Evolutionary conservation across 805 yeast genomes (phyloP).

Genomic region (Limtongia smithiae): DNA sequence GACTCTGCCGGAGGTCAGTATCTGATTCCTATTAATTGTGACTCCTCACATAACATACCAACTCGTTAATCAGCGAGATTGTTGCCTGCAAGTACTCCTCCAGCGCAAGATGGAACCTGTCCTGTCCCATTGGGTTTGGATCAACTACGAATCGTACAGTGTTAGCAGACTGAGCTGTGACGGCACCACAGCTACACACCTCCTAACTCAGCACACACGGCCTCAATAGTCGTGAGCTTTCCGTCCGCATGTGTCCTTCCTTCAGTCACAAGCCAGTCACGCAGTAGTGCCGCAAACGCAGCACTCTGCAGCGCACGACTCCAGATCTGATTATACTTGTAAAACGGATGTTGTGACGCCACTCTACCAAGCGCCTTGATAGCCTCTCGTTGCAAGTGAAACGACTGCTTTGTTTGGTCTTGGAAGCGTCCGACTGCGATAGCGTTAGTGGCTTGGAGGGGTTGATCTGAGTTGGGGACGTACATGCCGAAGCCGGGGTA

Average conservation of each 20-base stretch:
- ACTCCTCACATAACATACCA: conserved; percentile 8
- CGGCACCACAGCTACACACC: conserved; percentile 6
- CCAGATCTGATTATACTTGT: conserved; percentile 22
- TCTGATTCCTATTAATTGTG: not conserved
- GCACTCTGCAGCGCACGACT: conserved; percentile 16
- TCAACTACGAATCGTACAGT: conserved; percentile 1
- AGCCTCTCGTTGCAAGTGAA: conserved; percentile 1
- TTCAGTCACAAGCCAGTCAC: conserved; percentile 13
- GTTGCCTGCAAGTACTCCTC: conserved; percentile 36
- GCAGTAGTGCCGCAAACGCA: conserved; percentile 10
- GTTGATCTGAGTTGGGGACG: not conserved
- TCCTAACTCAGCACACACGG: conserved; percentile 7
- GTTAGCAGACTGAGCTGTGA: too few species aligned
- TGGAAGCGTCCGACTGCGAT: not conserved
- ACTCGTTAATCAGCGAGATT: conserved; percentile 31
- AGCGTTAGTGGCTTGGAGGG: not conserved
- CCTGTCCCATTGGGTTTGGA: conserved; percentile 1
- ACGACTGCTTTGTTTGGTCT: not conserved
- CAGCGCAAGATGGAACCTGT: conserved; percentile 24
- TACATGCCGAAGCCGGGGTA: not conserved
- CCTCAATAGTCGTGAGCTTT: conserved; percentile 1
- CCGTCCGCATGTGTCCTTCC: not conserved
- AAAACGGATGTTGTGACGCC: conserved; percentile 15
- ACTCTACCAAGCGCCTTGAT: conserved; percentile 1
- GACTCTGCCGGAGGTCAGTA: conserved; percentile 9